Base-by-base conservation (phyloP, 345 rosid genomes). In the Boechera divaricarpa region DNA sequence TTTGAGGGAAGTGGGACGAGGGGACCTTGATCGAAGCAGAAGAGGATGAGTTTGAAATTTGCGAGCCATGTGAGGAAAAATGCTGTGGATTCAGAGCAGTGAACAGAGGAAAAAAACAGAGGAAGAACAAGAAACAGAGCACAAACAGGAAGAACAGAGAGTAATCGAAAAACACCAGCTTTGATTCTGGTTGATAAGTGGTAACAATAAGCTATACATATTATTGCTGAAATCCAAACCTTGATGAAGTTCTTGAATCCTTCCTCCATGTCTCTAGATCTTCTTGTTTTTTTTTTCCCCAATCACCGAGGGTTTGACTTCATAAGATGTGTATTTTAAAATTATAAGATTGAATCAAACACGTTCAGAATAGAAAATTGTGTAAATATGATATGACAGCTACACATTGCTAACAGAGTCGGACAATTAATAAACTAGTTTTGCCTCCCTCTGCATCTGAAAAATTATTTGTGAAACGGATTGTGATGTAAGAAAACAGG, bases 11-110 rank as follows among this genome's bases (percentile, higher is more conserved):
- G 11, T 48, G 75, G 63, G 1, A 55, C 51, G 26, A 81, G 78
- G 7, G 88, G 86, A 0, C 76, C 81, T 68, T 69, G 69, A 35
- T 70, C 71, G 28, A 85, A 81, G 29, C 78, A 72, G 32, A 85
- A 84, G 39, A 75, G 84, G 1, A 84, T 51, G 47, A 84, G 86
- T 74, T 83, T 85, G 71, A 84, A 80, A 24, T 68, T 87, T 26
- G 81, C 81, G 0, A 82, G 48, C 84, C 84, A 87, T 16, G 85
- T n/a, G 18, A 82, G n/a, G 36, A 77, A 42, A 33, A 81, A 73
- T 1, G 76, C 72, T 5, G 52, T 49, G 32, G 69, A 1, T 4
- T 68, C 77, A 8, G 18, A 12, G 9, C 73, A 67, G 2, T 64
- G 65, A 47, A 73, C 49, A 59, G 53, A 48, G 24, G 86, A 77